A percentile compares a stretch with the other conserved stretches of the same genome.
Evolutionary conservation across 306 rosid species (phyloP).

Genomic region (Oxytropis ochrocephala): DNA sequence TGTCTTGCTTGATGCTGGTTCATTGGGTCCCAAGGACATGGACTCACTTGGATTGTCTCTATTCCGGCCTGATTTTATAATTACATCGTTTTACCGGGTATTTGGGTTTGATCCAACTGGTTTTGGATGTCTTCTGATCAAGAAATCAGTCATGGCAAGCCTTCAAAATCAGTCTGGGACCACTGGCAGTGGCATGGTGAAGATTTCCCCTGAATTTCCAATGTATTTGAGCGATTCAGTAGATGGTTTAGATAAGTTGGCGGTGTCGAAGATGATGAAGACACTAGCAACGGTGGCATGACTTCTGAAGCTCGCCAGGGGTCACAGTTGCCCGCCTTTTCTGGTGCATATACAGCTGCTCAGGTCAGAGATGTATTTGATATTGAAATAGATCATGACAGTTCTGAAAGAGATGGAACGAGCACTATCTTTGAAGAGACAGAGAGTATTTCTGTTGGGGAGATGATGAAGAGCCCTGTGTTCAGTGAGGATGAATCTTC

Average conservation of each 20-base stretch:
- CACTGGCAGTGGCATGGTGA: constrained; percentile 95
- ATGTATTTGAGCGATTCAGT: constrained; percentile 80
- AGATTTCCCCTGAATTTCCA: constrained; percentile 87
- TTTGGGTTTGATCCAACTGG: constrained; percentile 98
- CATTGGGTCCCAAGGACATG: constrained; percentile 98
- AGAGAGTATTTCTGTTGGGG: constrained; percentile 86
- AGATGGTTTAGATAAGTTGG: constrained; percentile 69
- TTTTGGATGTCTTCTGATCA: constrained; percentile 91
- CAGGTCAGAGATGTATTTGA: constrained; percentile 95
- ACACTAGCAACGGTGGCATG: constrained; percentile 38
- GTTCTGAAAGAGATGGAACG: constrained; percentile 85
- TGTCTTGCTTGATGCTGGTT: constrained; percentile 93
- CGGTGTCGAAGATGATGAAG: constrained; percentile 64
- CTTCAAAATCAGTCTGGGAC: constrained; percentile 84
- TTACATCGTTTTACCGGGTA: constrained; percentile 93
- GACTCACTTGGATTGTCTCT: constrained; percentile 94
- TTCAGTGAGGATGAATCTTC: constrained; percentile 97
- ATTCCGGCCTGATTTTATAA: constrained; percentile 91
- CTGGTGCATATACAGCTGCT: constrained; percentile 86
- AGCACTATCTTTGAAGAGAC: constrained; percentile 96
- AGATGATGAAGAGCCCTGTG: constrained; percentile 93
- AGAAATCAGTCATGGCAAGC: constrained; percentile 84
- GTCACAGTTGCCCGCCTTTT: constrained; percentile 82
- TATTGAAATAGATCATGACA: constrained; percentile 88
- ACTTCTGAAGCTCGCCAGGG: constrained; percentile 56